Base-by-base conservation (phyloP, 2,329 filamentous ascomycete species). In the Cladobotryum protrusum region DNA sequence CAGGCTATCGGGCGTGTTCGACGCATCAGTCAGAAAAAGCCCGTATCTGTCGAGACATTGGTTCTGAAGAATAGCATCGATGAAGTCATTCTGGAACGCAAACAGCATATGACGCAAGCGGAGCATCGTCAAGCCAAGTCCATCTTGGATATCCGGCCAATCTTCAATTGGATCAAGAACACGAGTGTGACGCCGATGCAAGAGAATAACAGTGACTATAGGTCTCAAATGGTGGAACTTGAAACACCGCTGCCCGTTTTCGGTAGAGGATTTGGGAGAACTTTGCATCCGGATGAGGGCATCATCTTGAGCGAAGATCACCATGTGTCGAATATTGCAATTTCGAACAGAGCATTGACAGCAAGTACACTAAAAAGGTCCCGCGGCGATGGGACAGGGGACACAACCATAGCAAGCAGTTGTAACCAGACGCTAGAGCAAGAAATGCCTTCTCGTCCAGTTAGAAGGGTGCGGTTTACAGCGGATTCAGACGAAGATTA, bases 1-100 rank as follows among this genome's bases (percentile, higher is more conserved):
- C 92, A 97, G 66, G 92, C 92, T 0, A 89, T 96, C 55, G 95
- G 95, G 53, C 84, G 92, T 62, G 89, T 87, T 0, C 86, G 95
- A 57, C 79, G 92, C 12, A 95, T 96, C 58, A 90, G 89, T 11
- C 91, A 96, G 65, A 83, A 73, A 48, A 84, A 80, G 52, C 80
- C 83, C 0, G 91, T 96, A 0, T 82, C 81, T 8, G 91, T 96
- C 0, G 89, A 96, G 69, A 96, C 90, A 0, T 71, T 96, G 1
- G 85, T 96, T 1, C 71, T 96, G 5, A 79, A 79, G 48, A 83
- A 82, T 50, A 95, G 87, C 9, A 80, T 96, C 9, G 92, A 96
- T 61, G 89, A 96, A 64, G 80, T 85, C 14, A 92, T 97, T 60
- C 73, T 95, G 5, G 76, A 85, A 52, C 79, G 88, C 4, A 77